Percentiles rank a stretch among this genome's conserved stretches.
These are phyloP conservation scores for Udeniomyces megalosporus DNA, from an alignment of 768 basidiomycete species.

Conservation along the genomic window DNA sequence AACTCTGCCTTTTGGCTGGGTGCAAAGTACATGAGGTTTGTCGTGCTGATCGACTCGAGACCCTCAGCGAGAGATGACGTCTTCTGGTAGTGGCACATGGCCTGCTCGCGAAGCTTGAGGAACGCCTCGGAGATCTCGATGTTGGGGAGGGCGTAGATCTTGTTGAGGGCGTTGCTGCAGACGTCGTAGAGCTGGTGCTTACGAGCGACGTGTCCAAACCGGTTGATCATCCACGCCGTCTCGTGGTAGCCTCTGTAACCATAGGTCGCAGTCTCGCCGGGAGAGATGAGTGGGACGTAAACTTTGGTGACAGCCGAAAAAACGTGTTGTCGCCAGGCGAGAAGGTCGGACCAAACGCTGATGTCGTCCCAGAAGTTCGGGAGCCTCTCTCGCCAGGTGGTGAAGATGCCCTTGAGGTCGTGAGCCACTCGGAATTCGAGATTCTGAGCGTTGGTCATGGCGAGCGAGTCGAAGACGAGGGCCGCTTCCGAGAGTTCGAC, in stretches of 20 bases:
- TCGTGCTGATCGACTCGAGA: conserved; percentile 97
- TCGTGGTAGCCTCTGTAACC: conserved; percentile 97
- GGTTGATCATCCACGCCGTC: conserved; percentile 99
- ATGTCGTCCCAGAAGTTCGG: conserved; percentile 95
- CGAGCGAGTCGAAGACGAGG: conserved; percentile 71
- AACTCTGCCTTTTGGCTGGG: conserved; percentile 91
- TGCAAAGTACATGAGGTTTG: conserved; percentile 96
- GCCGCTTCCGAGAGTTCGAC: conserved; percentile 93
- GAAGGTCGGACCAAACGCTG: conserved; percentile 96
- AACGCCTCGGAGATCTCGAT: conserved; percentile 99
- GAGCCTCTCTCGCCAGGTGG: conserved; percentile 90
- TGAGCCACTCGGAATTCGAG: conserved; percentile 76
- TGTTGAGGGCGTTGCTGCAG: conserved; percentile 82
- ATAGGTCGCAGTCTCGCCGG: conserved; percentile 44
- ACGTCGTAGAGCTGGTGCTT: conserved; percentile 94
- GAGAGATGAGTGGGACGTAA: conserved; percentile 73
- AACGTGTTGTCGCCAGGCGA: conserved; percentile 97
- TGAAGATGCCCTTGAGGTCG: conserved; percentile 88
- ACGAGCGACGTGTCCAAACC: conserved; percentile 93
- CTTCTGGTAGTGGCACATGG: conserved; percentile 92
- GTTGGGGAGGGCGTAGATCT: conserved; percentile 96
- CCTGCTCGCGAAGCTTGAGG: conserved; percentile 94
- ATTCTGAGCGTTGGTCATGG: conserved; percentile 69
- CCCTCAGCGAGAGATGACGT: conserved; percentile 84
- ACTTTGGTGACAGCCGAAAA: conserved; percentile 93